phyloP scores from a whole-genome alignment of 768 basidiomycete species.

The Tylopilus sp. region DNA sequence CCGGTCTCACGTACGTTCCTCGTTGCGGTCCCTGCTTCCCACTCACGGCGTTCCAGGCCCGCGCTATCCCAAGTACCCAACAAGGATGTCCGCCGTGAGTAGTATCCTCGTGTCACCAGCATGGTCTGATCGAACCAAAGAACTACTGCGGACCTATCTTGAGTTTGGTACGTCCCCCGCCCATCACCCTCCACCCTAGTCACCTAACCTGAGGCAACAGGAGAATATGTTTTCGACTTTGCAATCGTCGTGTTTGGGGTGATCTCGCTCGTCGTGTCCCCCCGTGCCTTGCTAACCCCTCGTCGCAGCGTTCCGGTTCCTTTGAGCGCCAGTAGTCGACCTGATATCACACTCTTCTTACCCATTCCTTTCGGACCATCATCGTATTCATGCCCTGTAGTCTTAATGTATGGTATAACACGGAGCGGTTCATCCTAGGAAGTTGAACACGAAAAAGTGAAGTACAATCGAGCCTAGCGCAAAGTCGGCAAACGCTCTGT shows the following conservation, averaged over 20 bases:
- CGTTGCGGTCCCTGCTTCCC: neutral
- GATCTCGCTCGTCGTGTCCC: constrained; percentile 8
- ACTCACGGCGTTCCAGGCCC: constrained; percentile 44
- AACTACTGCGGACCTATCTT: constrained; percentile 71
- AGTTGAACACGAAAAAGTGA: constrained; percentile 99
- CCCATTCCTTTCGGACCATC: constrained; percentile 1
- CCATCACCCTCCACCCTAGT: neutral
- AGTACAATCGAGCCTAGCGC: constrained; percentile 91
- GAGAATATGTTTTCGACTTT: constrained; percentile 86
- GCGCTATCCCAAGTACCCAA: constrained; percentile 75
- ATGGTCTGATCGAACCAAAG: constrained; percentile 34
- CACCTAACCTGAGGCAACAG: constrained; percentile 35
- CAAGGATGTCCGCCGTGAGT: constrained; percentile 85
- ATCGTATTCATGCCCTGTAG: constrained; percentile 9
- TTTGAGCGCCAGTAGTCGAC: constrained; percentile 53
- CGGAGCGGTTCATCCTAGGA: constrained; percentile 65
- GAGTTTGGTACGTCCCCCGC: constrained; percentile 59
- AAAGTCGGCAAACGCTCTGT: constrained; percentile 96
- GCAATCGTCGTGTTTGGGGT: constrained; percentile 83
- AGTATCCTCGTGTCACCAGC: neutral
- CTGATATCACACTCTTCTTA: neutral
- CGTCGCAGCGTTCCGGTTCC: constrained; percentile 59
- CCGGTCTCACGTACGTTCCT: constrained; percentile 74
- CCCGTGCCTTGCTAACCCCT: constrained; percentile 1
- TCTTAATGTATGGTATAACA: constrained; percentile 4